Conservation (phyloP, 2,329 filamentous ascomycete species). For the Microcera coccophila region DNA sequence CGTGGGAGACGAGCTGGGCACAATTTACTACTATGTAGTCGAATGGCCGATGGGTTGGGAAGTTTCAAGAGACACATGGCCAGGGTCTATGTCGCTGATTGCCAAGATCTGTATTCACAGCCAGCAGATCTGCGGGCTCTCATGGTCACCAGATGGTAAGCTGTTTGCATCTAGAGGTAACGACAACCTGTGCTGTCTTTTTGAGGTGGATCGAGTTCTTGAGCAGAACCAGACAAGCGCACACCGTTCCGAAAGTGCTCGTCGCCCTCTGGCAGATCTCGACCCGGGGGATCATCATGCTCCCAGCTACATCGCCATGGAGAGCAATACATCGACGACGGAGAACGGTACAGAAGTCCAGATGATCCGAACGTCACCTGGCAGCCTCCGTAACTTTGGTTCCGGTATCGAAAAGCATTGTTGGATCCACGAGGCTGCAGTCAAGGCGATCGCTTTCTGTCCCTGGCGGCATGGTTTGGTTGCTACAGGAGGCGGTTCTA, state of each 20-base stretch:
- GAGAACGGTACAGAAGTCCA: slow-evolving; percentile 29
- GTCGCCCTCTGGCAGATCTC: not conserved
- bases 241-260: slow-evolving; percentile 1
- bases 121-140: slow-evolving; percentile 90
- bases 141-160: slow-evolving; percentile 74
- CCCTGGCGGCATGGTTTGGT: slow-evolving; percentile 86
- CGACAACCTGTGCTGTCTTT: slow-evolving; percentile 84
- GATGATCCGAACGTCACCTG: slow-evolving; percentile 27
- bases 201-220: slow-evolving; percentile 62
- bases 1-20: slow-evolving; percentile 78
- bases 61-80: slow-evolving; percentile 63
- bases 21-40: slow-evolving; percentile 81
- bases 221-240: slow-evolving; percentile 7
- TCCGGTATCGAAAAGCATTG: slow-evolving; percentile 62
- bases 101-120: slow-evolving; percentile 73
- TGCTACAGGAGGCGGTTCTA: slow-evolving; percentile 88
- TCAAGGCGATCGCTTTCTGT: slow-evolving; percentile 96
- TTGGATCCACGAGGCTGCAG: slow-evolving; percentile 78
- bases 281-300: not conserved
- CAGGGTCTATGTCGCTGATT: slow-evolving; percentile 72
- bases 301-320: not conserved
- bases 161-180: slow-evolving; percentile 87
- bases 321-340: slow-evolving; percentile 7
- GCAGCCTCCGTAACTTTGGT: slow-evolving; percentile 46
- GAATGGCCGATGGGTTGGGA: slow-evolving; percentile 74